These are phyloP conservation scores for Bryum argenteum DNA, from an alignment of 225 moss, liverwort and hornwort genomes.

Conservation along the genomic window DNA sequence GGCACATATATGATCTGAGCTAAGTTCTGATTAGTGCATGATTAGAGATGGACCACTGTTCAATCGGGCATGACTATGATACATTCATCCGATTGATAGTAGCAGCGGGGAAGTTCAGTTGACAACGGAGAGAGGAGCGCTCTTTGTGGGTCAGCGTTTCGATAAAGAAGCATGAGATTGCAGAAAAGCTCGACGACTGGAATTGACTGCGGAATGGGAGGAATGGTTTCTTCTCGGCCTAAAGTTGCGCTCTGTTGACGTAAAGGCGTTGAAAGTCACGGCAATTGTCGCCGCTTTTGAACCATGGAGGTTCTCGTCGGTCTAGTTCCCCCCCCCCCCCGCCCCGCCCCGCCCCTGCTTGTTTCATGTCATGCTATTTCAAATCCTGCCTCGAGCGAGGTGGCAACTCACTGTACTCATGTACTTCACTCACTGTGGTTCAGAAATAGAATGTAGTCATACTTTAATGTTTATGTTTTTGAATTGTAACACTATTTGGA, in stretches of 20 bases:
- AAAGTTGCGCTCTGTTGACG: constrained; percentile 20
- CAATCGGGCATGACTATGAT: no score
- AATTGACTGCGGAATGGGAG: constrained; percentile 26
- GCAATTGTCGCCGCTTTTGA: not conserved
- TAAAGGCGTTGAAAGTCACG: constrained; percentile 37
- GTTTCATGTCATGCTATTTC: not conserved
- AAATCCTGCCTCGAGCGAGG: no score
- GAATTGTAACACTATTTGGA: no score
- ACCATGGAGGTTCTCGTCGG: constrained; percentile 16
- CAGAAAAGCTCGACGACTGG: constrained; percentile 29
- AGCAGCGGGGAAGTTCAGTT: not conserved
- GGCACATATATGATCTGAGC: not conserved
- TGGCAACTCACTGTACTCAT: no score
- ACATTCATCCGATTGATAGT: not conserved
- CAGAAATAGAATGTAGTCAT: no score
- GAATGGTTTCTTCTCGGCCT: constrained; percentile 17
- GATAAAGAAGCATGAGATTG: constrained; percentile 20
- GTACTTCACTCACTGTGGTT: no score
- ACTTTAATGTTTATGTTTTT: no score
- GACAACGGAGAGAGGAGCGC: no score
- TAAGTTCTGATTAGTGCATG: no score
- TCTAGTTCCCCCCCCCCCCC: no score
- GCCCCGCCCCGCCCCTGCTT: no score
- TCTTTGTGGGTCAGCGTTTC: constrained; percentile 33
- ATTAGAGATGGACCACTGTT: no score